Evolutionary conservation across 2,329 filamentous ascomycete genomes (phyloP).

Genomic region (Volutella citrinella): DNA sequence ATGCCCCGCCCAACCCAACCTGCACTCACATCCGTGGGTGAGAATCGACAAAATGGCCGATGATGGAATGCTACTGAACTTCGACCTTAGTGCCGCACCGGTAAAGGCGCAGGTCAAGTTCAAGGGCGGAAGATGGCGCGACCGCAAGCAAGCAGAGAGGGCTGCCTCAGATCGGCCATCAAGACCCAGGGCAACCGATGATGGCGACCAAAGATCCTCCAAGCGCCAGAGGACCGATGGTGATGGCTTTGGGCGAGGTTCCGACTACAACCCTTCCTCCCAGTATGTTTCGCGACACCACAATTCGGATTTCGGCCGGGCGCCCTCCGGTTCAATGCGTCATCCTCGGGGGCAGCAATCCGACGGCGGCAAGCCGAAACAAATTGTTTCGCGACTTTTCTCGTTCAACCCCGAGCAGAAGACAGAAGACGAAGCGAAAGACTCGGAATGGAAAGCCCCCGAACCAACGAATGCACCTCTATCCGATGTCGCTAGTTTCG

Average conservation of each 20-base stretch:
- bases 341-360: slow-evolving; percentile 21
- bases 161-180: too few species aligned
- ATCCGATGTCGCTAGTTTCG: slow-evolving; percentile 81
- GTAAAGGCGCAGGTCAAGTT: slow-evolving; percentile 63
- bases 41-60: slow-evolving; percentile 69
- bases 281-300: slow-evolving; percentile 12
- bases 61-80: slow-evolving; percentile 93
- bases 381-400: slow-evolving; percentile 88
- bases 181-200: slow-evolving; percentile 24
- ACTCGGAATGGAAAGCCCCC: slow-evolving; percentile 51
- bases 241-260: slow-evolving; percentile 11
- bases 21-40: too few species aligned
- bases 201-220: slow-evolving; percentile 31
- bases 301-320: slow-evolving; percentile 13
- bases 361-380: slow-evolving; percentile 28
- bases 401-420: slow-evolving; percentile 79
- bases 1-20: too few species aligned
- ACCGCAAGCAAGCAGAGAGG: slow-evolving; percentile 67
- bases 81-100: slow-evolving; percentile 69
- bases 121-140: slow-evolving; percentile 91
- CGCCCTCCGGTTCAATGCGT: slow-evolving; percentile 10
- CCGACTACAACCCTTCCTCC: slow-evolving; percentile 13
- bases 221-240: slow-evolving; percentile 43
- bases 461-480: slow-evolving; percentile 90
- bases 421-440: slow-evolving; percentile 54